A percentile compares a stretch with the other conserved stretches of the same genome.
Conservation (phyloP, 1,284 basidiomycete genomes). For the Hortiboletus rubellus region DNA sequence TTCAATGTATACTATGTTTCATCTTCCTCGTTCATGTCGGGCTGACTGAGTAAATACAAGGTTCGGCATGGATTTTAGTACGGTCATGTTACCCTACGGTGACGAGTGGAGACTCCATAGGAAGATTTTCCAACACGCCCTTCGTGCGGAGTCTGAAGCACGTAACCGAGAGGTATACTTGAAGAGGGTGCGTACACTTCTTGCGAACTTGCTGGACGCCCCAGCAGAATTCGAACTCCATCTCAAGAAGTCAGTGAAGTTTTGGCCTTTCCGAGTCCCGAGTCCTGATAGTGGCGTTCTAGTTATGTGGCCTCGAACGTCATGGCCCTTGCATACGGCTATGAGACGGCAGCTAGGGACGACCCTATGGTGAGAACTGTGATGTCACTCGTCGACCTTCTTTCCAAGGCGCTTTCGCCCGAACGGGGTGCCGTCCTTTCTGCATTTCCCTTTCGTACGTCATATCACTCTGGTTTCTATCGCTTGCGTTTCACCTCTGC, state of each 20-base stretch:
- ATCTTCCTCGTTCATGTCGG: background rate
- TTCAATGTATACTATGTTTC: slow-evolving; percentile 13
- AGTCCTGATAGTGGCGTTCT: background rate
- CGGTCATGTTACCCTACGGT: slow-evolving; percentile 27
- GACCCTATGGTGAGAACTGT: slow-evolving; percentile 25
- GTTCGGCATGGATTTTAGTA: slow-evolving; percentile 26
- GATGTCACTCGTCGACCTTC: slow-evolving; percentile 19
- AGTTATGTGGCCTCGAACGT: slow-evolving; percentile 29
- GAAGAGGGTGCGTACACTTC: slow-evolving; percentile 17
- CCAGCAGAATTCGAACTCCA: slow-evolving; percentile 27
- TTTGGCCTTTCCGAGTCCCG: background rate
- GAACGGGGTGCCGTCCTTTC: slow-evolving; percentile 19
- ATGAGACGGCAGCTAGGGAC: slow-evolving; percentile 16
- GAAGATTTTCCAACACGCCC: slow-evolving; percentile 29
- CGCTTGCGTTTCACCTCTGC: background rate
- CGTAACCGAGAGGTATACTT: slow-evolving; percentile 19
- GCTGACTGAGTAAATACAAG: slow-evolving; percentile 8
- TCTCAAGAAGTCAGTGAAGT: slow-evolving; percentile 17
- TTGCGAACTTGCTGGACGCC: slow-evolving; percentile 23
- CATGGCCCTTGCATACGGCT: slow-evolving; percentile 28
- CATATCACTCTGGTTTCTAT: background rate
- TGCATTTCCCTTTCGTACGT: slow-evolving; percentile 29
- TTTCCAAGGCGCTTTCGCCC: slow-evolving; percentile 22
- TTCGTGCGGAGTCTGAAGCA: slow-evolving; percentile 19
- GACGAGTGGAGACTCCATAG: slow-evolving; percentile 26